Conservation (phyloP, 169 alveolate species). For the Plasmodium inui region DNA sequence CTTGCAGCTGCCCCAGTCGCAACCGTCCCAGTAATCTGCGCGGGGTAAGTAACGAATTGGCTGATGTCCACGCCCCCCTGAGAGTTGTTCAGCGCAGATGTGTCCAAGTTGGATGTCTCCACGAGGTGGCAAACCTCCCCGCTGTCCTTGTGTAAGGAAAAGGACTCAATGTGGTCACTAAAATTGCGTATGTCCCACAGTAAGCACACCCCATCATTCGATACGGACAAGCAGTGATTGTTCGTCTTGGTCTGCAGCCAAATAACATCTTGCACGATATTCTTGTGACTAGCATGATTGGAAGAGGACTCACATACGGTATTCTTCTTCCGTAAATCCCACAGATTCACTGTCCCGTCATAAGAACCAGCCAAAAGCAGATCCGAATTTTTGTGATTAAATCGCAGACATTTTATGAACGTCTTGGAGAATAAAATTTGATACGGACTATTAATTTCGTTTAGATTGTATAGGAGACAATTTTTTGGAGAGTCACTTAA, state of each 20-base stretch:
- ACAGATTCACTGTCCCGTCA: constrained; percentile 56
- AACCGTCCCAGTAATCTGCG: not conserved
- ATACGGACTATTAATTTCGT: constrained; percentile 52
- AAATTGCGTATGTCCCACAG: constrained; percentile 69
- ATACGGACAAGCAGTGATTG: constrained; percentile 47
- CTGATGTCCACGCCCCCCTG: not conserved
- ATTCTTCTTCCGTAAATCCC: constrained; percentile 74
- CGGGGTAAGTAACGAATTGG: not conserved
- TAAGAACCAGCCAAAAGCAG: constrained; percentile 60
- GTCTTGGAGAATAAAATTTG: constrained; percentile 56
- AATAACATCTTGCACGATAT: constrained; percentile 41
- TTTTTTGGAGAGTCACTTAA: constrained; percentile 48
- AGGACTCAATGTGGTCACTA: constrained; percentile 41
- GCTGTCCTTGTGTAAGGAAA: constrained; percentile 33
- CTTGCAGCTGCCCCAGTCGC: not conserved
- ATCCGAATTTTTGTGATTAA: constrained; percentile 73
- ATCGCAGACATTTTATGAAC: constrained; percentile 58
- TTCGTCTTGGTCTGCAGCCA: constrained; percentile 74
- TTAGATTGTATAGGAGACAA: constrained; percentile 49
- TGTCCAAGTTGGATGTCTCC: constrained; percentile 11
- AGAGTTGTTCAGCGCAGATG: not conserved
- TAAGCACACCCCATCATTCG: constrained; percentile 65
- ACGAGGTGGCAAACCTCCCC: constrained; percentile 25
- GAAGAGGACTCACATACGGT: constrained; percentile 53
- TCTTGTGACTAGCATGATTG: constrained; percentile 56